These are phyloP conservation scores for Tylopilus plumbeoviolaceoides DNA, from an alignment of 768 basidiomycete species.

Conservation along the genomic window DNA sequence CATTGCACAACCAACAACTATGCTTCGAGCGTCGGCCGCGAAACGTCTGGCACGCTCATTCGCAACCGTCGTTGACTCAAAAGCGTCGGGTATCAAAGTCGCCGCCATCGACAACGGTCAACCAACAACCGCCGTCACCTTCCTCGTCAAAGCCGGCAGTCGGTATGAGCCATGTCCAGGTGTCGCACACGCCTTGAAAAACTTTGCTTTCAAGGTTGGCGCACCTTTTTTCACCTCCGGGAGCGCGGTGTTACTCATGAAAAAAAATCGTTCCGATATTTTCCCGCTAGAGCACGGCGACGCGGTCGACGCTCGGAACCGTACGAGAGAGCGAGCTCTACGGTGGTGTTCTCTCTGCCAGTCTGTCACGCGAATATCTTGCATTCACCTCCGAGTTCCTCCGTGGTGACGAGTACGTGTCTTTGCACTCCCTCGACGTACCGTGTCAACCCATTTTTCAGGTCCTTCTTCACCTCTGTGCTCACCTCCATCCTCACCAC, in stretches of 20 bases:
- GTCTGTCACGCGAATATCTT: slow-evolving; percentile 84
- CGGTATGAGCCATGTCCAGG: slow-evolving; percentile 87
- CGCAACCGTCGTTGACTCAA: slow-evolving; percentile 75
- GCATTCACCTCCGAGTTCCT: slow-evolving; percentile 94
- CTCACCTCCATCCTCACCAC: slow-evolving; percentile 82
- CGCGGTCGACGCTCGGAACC: slow-evolving; percentile 84
- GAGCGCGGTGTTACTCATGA: neutral
- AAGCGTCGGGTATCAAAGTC: slow-evolving; percentile 70
- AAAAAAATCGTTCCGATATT: neutral
- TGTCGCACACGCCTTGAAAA: slow-evolving; percentile 91
- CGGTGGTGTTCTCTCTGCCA: slow-evolving; percentile 86
- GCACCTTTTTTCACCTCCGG: neutral
- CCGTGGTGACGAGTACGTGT: slow-evolving; percentile 89
- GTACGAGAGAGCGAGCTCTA: slow-evolving; percentile 91
- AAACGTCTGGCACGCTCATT: slow-evolving; percentile 67
- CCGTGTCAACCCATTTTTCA: slow-evolving; percentile 28
- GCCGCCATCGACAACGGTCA: slow-evolving; percentile 80
- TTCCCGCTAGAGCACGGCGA: slow-evolving; percentile 64
- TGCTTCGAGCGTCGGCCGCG: slow-evolving; percentile 60
- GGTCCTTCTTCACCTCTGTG: slow-evolving; percentile 86
- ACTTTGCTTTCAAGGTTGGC: slow-evolving; percentile 97
- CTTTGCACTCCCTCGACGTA: neutral
- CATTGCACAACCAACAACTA: slow-evolving; percentile 25
- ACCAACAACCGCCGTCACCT: slow-evolving; percentile 80
- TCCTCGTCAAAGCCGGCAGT: slow-evolving; percentile 90